phyloP scores from a whole-genome alignment of 1,284 basidiomycete species.

The Moniliophthora roreri region DNA sequence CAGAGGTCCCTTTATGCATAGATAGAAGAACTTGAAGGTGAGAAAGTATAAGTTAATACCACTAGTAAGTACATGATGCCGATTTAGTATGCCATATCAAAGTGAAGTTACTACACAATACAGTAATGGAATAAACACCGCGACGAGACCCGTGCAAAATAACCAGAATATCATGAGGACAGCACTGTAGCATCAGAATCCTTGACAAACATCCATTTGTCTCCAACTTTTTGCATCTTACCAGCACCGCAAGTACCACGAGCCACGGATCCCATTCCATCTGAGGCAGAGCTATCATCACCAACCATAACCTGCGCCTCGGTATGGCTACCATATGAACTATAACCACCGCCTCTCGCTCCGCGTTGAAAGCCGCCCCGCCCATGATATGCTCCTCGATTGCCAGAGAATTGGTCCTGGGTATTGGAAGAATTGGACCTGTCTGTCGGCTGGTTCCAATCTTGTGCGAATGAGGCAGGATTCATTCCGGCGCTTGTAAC shows the following conservation, averaged over 20 bases:
- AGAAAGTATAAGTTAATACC: background rate
- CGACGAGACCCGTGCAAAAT: background rate
- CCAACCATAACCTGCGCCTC: conserved; percentile 12
- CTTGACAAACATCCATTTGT: conserved; percentile 70
- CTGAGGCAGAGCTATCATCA: conserved; percentile 21
- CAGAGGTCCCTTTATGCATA: no score
- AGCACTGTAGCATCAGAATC: conserved; percentile 19
- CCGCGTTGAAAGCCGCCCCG: conserved; percentile 20
- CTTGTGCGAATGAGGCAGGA: background rate
- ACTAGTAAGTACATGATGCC: background rate
- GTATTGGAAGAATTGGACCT: conserved; percentile 16
- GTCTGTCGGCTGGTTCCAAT: conserved; percentile 13
- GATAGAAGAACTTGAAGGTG: background rate
- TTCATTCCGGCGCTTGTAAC: conserved; percentile 28
- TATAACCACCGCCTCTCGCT: conserved; percentile 22
- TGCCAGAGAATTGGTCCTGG: conserved; percentile 7
- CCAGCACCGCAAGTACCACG: conserved; percentile 32
- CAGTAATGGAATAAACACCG: conserved; percentile 1
- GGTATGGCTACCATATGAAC: background rate
- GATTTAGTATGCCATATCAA: background rate
- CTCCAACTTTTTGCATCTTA: conserved; percentile 69
- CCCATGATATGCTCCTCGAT: background rate
- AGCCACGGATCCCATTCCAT: conserved; percentile 1
- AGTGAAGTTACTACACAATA: background rate
- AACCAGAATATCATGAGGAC: conserved; percentile 11